Evolutionary conservation across 768 basidiomycete species (phyloP), one percentile per base, ranked within the genome.

Genomic region (Phanerodontia chrysosporium): DNA sequence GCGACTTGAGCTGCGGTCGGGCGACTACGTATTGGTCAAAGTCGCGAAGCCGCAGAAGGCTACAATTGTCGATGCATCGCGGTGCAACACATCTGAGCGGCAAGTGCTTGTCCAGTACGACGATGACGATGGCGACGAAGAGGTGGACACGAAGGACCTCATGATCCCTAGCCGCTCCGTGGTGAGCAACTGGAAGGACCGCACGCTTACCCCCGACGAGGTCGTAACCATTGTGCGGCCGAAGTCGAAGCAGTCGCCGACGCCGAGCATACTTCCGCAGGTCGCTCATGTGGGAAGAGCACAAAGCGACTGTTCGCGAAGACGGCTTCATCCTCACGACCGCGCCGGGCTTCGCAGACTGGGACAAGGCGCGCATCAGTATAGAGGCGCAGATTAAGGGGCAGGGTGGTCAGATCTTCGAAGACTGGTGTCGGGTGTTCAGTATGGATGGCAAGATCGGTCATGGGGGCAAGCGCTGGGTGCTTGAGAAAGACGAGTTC

Each of bases 371-470:
- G 36, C 84, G 79, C 63, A 77, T 78, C 3, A 66, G 63, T 3
- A 67, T 83, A 22, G 70, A 77, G 63, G 66, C 60, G 9, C 70
- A 71, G 3, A 82, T 89, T 63, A 78, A 73, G 63, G 68, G 67
- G 7, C 70, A 75, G 7, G 87, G 86, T 0, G 89, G 86, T 3
- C 66, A 71, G 4, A 76, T 89, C 13, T 68, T 89, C 28, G 84
- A 86, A 35, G 87, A 90, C 62, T 83, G 88, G 78, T 70, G 76
- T 13, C 74, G 72, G 28, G 69, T 90, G 35, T 74, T 90, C 58
- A 65, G 67, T 29, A 78, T 89, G 79, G 78, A 82, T 24, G 87
- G 86, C 9, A 74, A 71, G 44, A 73, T 79, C 58, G 71, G 69
- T 13, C 61, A 74, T 3, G 63, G 69, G 45, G 75, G 74, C 56